Conservation (phyloP, 768 basidiomycete species). For the Lentinula detonsa region DNA sequence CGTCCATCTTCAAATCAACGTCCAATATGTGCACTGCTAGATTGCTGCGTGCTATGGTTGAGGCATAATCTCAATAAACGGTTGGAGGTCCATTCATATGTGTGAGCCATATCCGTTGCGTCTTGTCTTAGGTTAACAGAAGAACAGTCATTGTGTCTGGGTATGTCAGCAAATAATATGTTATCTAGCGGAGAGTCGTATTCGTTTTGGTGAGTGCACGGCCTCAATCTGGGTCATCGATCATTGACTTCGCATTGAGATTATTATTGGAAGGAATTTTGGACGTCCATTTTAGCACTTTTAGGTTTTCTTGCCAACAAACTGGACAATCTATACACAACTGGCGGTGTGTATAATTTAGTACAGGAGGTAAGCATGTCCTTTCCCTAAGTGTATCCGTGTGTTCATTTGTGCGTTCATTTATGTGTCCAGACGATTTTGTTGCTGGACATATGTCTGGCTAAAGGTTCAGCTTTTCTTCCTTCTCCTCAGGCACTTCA, state of each 20-base stretch:
- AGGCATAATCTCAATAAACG: constrained; percentile 64
- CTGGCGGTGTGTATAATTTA: constrained; percentile 47
- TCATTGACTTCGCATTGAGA: constrained; percentile 26
- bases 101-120: constrained; percentile 29
- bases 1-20: constrained; percentile 30
- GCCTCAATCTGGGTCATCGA: not conserved
- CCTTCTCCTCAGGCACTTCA: constrained; percentile 50
- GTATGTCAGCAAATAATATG: constrained; percentile 50
- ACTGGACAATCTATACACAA: constrained; percentile 44
- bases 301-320: constrained; percentile 53
- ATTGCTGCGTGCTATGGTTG: constrained; percentile 65
- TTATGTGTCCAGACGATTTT: constrained; percentile 34
- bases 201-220: constrained; percentile 47
- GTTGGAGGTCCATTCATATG: constrained; percentile 50
- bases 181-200: constrained; percentile 46
- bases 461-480: constrained; percentile 46
- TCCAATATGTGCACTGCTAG: constrained; percentile 53
- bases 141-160: constrained; percentile 45
- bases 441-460: constrained; percentile 47
- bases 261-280: constrained; percentile 63
- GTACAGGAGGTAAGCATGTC: constrained; percentile 42
- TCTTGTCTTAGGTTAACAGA: constrained; percentile 1
- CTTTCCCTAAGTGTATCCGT: not conserved
- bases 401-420: not conserved
- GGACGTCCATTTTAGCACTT: constrained; percentile 50